Conservation (phyloP, 805 yeast species). For the Dipodascus geniculatus region DNA sequence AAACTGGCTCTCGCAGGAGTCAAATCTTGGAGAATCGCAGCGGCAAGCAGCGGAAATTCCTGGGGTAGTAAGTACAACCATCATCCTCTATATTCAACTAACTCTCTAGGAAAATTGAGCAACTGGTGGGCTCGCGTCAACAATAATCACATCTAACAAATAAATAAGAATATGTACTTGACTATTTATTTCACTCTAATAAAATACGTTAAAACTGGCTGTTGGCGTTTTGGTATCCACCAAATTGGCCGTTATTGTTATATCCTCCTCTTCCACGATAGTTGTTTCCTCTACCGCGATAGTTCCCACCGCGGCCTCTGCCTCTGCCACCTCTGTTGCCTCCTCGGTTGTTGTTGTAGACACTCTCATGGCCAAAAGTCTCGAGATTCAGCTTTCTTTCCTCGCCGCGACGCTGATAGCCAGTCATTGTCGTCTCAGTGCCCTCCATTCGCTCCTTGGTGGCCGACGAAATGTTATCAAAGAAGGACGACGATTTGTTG, state of each 20-base stretch:
- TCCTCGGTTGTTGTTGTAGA: slow-evolving; percentile 34
- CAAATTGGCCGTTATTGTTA: not conserved
- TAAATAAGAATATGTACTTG: not conserved
- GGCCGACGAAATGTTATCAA: slow-evolving; percentile 73
- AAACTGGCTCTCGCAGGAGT: slow-evolving; percentile 12
- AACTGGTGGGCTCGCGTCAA: slow-evolving; percentile 10
- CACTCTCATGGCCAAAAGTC: slow-evolving; percentile 69
- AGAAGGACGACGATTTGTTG: slow-evolving; percentile 75
- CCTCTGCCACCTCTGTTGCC: slow-evolving; percentile 47
- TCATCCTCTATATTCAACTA: not conserved
- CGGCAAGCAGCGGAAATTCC: not conserved
- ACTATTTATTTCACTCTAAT: not conserved
- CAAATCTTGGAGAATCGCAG: slow-evolving; percentile 1
- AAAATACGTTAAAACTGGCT: not conserved
- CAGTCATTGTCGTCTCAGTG: slow-evolving; percentile 24
- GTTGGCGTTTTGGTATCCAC: not conserved
- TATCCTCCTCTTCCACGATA: slow-evolving; percentile 23
- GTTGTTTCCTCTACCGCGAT: slow-evolving; percentile 27
- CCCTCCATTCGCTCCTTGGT: slow-evolving; percentile 20
- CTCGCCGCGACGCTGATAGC: slow-evolving; percentile 49
- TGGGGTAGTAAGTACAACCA: slow-evolving; percentile 1
- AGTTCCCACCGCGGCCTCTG: slow-evolving; percentile 29
- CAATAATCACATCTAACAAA: not conserved
- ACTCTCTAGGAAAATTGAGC: slow-evolving; percentile 4
- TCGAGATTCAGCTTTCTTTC: slow-evolving; percentile 66